A percentile compares a stretch with the other conserved stretches of the same genome.
phyloP scores from a whole-genome alignment of 768 basidiomycete species.

The Candolleomyces efflorescens region DNA sequence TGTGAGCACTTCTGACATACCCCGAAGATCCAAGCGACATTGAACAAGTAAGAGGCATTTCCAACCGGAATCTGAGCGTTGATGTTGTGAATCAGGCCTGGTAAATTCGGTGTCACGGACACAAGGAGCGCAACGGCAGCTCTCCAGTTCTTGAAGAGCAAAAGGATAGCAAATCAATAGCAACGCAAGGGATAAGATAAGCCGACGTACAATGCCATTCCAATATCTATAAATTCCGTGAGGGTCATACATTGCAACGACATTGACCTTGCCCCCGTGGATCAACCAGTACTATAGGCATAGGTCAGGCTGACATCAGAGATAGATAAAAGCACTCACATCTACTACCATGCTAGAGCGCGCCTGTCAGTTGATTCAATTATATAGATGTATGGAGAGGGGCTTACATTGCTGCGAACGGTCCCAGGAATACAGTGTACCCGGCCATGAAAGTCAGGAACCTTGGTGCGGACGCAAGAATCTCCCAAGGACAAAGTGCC shows the following conservation, averaged over 20 bases:
- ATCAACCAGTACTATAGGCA: slow-evolving; percentile 73
- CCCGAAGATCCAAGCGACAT: slow-evolving; percentile 75
- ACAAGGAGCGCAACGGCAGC: slow-evolving; percentile 64
- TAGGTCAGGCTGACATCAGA: not conserved
- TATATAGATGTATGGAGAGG: not conserved
- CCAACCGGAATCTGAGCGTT: slow-evolving; percentile 62
- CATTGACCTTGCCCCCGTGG: slow-evolving; percentile 66
- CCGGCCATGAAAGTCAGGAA: slow-evolving; percentile 79
- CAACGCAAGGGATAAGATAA: too few species aligned
- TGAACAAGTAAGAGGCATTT: slow-evolving; percentile 51
- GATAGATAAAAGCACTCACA: slow-evolving; percentile 24
- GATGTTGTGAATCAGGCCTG: slow-evolving; percentile 76
- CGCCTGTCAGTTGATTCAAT: not conserved
- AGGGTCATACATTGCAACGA: slow-evolving; percentile 81
- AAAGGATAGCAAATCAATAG: too few species aligned
- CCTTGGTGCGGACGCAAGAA: slow-evolving; percentile 60
- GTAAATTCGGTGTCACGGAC: slow-evolving; percentile 67
- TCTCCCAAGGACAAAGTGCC: slow-evolving; percentile 86
- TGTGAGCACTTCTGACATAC: slow-evolving; percentile 42
- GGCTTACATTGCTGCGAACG: slow-evolving; percentile 73
- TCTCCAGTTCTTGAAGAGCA: slow-evolving; percentile 70
- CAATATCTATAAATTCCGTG: slow-evolving; percentile 77
- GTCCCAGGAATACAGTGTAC: slow-evolving; percentile 84
- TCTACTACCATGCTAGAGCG: slow-evolving; percentile 41
- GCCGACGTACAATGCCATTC: slow-evolving; percentile 66